phyloP scores from a whole-genome alignment of 1,284 basidiomycete species.

The Singerocomus inundabilis region DNA sequence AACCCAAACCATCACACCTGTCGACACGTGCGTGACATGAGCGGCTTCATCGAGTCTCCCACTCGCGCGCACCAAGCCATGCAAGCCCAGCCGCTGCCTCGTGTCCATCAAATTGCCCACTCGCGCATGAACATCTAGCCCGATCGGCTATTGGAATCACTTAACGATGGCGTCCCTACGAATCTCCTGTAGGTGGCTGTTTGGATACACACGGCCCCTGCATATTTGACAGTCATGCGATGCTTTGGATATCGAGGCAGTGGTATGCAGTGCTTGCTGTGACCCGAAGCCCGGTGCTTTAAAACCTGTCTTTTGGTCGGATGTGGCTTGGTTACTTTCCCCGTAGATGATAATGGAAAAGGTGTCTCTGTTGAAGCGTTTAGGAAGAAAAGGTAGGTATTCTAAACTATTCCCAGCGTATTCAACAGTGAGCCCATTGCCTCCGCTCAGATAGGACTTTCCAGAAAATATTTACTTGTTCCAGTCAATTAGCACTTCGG shows the following conservation, averaged over 20 bases:
- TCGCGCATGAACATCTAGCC: not conserved
- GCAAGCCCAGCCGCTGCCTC: too few species aligned
- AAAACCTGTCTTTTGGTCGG: not conserved
- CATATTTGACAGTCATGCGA: not conserved
- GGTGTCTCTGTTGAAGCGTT: not conserved
- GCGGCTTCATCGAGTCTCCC: too few species aligned
- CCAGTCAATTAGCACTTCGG: not conserved
- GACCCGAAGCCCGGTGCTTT: conserved; percentile 1
- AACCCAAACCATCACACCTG: not conserved
- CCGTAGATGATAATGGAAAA: too few species aligned
- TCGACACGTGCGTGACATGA: too few species aligned
- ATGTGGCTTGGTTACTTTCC: not conserved
- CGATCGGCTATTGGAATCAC: not conserved
- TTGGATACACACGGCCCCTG: not conserved
- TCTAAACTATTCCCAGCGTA: not conserved
- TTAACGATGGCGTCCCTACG: not conserved
- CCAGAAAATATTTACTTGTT: not conserved
- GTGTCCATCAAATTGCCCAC: not conserved
- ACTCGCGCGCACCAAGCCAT: too few species aligned
- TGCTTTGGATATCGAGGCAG: conserved; percentile 2
- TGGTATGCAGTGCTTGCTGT: conserved; percentile 24
- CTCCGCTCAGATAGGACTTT: too few species aligned
- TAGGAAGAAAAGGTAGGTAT: conserved; percentile 3
- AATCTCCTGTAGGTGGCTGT: conserved; percentile 2
- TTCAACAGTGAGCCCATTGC: not conserved